These are phyloP conservation scores for Globisporangium orthogonon DNA, from an alignment of 352 stramenopile genomes.

Conservation along the genomic window DNA sequence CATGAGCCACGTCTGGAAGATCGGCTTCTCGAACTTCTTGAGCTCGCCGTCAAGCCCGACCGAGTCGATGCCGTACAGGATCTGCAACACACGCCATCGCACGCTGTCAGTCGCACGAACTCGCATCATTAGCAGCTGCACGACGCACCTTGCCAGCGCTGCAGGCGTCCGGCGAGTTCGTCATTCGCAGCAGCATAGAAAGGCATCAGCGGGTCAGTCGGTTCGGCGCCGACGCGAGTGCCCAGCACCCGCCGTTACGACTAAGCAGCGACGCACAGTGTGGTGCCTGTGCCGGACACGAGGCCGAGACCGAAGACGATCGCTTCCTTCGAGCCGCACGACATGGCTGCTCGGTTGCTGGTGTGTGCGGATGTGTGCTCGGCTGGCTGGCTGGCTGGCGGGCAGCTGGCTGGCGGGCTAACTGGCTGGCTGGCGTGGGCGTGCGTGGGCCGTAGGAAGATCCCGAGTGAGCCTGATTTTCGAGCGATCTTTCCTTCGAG, in stretches of 20 bases:
- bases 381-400: no score
- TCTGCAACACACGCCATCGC: slow-evolving; percentile 35
- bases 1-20: slow-evolving; percentile 96
- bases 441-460: not conserved
- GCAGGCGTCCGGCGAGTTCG: slow-evolving; percentile 5
- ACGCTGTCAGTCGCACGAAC: no score
- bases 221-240: not conserved
- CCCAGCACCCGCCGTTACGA: not conserved
- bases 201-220: not conserved
- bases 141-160: slow-evolving; percentile 58
- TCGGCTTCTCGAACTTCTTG: slow-evolving; percentile 92
- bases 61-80: slow-evolving; percentile 90
- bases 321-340: slow-evolving; percentile 68
- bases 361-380: not conserved
- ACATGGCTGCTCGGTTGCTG: slow-evolving; percentile 34
- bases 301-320: slow-evolving; percentile 77
- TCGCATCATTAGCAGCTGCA: no score
- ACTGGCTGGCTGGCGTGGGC: no score
- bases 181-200: not conserved
- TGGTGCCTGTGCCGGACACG: slow-evolving; percentile 80
- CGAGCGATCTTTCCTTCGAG: not conserved
- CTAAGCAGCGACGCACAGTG: slow-evolving; percentile 41
- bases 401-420: no score
- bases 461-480: not conserved
- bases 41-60: slow-evolving; percentile 82